A percentile compares a stretch with the other conserved stretches of the same genome.
These are phyloP conservation scores for Xylaria cubensis DNA, from an alignment of 495 filamentous ascomycete genomes.

Conservation along the genomic window DNA sequence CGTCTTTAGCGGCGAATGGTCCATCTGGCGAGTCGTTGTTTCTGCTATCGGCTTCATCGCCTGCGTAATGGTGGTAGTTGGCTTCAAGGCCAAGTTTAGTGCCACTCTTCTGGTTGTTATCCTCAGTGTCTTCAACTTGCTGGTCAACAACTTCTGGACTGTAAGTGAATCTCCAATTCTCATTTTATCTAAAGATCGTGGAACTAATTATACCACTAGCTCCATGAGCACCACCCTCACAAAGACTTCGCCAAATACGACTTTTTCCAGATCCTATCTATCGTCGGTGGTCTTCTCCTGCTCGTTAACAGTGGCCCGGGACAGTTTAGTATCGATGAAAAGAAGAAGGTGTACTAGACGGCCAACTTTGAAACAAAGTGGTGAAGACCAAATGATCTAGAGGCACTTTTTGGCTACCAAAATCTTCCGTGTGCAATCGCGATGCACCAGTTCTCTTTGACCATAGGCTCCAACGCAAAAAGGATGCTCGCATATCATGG, in stretches of 20 bases:
- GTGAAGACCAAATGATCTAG: slow-evolving; percentile 12
- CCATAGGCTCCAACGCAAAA: slow-evolving; percentile 15
- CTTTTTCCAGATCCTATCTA: slow-evolving; percentile 99
- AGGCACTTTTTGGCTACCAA: slow-evolving; percentile 29
- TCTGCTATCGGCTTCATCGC: slow-evolving; percentile 84
- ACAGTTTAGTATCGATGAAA: slow-evolving; percentile 97
- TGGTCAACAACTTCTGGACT: slow-evolving; percentile 99
- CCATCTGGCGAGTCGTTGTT: slow-evolving; percentile 80
- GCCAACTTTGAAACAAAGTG: slow-evolving; percentile 12
- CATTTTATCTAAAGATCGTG: not conserved
- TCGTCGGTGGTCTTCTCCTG: slow-evolving; percentile 93
- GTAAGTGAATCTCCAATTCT: slow-evolving; percentile 62
- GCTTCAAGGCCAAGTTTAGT: slow-evolving; percentile 99
- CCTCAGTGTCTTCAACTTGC: slow-evolving; percentile 91
- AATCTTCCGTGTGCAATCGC: slow-evolving; percentile 10
- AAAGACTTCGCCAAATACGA: slow-evolving; percentile 99
- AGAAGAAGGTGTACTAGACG: slow-evolving; percentile 98
- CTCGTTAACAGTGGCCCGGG: slow-evolving; percentile 98
- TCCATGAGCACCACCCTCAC: slow-evolving; percentile 97
- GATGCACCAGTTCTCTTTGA: slow-evolving; percentile 21
- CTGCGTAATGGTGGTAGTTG: slow-evolving; percentile 98
- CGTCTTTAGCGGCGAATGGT: slow-evolving; percentile 94
- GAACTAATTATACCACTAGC: slow-evolving; percentile 57
- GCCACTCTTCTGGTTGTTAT: slow-evolving; percentile 92
- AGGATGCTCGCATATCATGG: slow-evolving; percentile 28